Conservation (phyloP, 2,329 filamentous ascomycete genomes). For the Exophiala lecanii-corni region DNA sequence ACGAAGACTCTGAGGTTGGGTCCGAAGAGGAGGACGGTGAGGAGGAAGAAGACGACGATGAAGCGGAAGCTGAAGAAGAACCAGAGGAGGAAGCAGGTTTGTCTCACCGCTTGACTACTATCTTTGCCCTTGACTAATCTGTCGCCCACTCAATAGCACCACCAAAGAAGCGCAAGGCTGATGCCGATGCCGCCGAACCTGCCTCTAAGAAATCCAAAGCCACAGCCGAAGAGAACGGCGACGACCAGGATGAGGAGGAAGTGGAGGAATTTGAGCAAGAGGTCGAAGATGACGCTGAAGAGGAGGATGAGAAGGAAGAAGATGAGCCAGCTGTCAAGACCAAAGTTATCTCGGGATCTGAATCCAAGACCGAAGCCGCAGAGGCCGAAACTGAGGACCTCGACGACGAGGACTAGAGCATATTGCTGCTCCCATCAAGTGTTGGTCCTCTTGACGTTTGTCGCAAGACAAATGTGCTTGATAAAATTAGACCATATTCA, state of each 20-base stretch:
- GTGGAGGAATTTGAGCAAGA: conserved; percentile 20
- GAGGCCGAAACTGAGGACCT: conserved; percentile 19
- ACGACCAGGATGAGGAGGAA: conserved; percentile 21
- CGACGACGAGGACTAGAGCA: conserved; percentile 18
- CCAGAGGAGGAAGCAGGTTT: conserved; percentile 22
- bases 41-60: conserved; percentile 24
- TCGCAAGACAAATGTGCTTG: conserved; percentile 5
- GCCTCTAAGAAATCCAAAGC: conserved; percentile 24
- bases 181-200: conserved; percentile 19
- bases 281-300: conserved; percentile 16
- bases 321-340: conserved; percentile 26
- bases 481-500: conserved; percentile 11
- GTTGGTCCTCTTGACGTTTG: conserved; percentile 2
- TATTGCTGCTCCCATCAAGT: background rate
- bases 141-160: conserved; percentile 14
- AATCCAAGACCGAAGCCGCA: conserved; percentile 17
- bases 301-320: conserved; percentile 22
- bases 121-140: conserved; percentile 4
- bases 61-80: conserved; percentile 19
- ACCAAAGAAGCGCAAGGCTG: conserved; percentile 26
- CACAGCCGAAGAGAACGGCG: conserved; percentile 12
- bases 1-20: conserved; percentile 32
- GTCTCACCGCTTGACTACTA: conserved; percentile 5
- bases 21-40: conserved; percentile 35
- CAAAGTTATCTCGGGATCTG: conserved; percentile 20